Base-by-base conservation (phyloP, 2,329 filamentous ascomycete species). In the Lasiodiplodia sp. region DNA sequence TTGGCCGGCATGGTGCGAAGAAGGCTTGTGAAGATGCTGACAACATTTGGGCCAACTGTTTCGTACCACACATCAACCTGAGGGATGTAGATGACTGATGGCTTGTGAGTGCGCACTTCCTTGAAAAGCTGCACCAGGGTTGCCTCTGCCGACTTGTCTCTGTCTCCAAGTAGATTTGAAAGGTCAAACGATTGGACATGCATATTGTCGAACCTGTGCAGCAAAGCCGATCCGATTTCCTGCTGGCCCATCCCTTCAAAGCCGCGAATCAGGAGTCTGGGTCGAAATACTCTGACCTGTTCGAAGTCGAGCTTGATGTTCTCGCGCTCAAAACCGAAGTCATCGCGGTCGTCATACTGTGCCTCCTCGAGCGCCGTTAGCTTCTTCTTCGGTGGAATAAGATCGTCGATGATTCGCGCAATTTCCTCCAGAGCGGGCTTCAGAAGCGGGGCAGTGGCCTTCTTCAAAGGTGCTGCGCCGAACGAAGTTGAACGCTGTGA, bases 141-240 rank as follows among this genome's bases (percentile, higher is more conserved):
- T 72, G 96, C 92, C 82, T 98, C 96, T 18, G 92, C 87, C 1
- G 92, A 89, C 83, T 93, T 88, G 71, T 92, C 90, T 3, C 89
- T 88, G 77, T 99, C 96, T 68, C 91, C 93, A 69, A 97, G 85
- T 68, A 99, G 85, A 18, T 92, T 96, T 0, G 94, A 89, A 68
- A 99, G 86, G 78, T 97, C 96, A 78, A 99, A 97, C 66, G 92
- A 94, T 78, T 98, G 94, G 2, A 99, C 92, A 80, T 98, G 94
- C 2, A 98, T 86, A 31, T 94, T 93, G 80, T 99, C 96, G 67
- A 99, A 91, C 76, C 97, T 90, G 78, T 97, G 93, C 71, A 98
- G 83, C 64, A 98, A 83, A 5, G 95, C 96, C 58, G 91, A 90
- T 37, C 93, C 90, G 49, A 99, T 84, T 75, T 99, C 97, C 60